Base-by-base conservation (phyloP, 2,329 filamentous ascomycete species). In the Coniochaeta sp. region DNA sequence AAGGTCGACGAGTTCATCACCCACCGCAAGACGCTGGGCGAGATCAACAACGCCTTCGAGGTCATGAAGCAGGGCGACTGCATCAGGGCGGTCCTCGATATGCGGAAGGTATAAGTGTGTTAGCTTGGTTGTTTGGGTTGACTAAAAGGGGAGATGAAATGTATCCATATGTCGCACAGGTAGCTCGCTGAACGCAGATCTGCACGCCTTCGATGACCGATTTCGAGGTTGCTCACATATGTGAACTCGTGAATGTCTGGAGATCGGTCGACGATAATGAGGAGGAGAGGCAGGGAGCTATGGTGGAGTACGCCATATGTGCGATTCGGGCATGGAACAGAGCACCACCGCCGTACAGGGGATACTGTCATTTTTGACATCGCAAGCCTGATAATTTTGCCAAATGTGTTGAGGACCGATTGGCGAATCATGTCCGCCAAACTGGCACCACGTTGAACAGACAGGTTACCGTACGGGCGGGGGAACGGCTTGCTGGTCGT, bases 1-100 rank as follows among this genome's bases (percentile, higher is more conserved):
- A 97, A 96, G 85, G 94, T 97, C 46, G 92, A 97, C 68, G 94
- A 99, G 76, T 97, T 97, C 77, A 97, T 99, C 75, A 99, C 94
- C 28, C 94, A 99, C 76, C 85, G 91, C 62, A 89, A 95, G 75
- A 81, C 79, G 4, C 77, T 99, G 42, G 74, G 75, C 55, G 83
- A 87, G 64, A 95, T 99, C 72, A 97, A 97, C 78, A 76, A 79
- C 49, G 92, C 91, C 18, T 99, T 77, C 65, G 82, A 90, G 58
- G 83, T 87, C 61, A 99, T 99, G 94, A 95, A 96, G 79, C 80
- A 84, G 55, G 94, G 94, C 53, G 91, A 97, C 72, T 99, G 94
- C 73, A 96, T 99, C 65, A 89, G 94, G 58, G 95, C 90, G 61
- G 94, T 97, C 9, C 87, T 96, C 51, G 83, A 81, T 61, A 83